Evolutionary conservation across 2,329 filamentous ascomycete genomes (phyloP).

Genomic region (Beauveria sp.): DNA sequence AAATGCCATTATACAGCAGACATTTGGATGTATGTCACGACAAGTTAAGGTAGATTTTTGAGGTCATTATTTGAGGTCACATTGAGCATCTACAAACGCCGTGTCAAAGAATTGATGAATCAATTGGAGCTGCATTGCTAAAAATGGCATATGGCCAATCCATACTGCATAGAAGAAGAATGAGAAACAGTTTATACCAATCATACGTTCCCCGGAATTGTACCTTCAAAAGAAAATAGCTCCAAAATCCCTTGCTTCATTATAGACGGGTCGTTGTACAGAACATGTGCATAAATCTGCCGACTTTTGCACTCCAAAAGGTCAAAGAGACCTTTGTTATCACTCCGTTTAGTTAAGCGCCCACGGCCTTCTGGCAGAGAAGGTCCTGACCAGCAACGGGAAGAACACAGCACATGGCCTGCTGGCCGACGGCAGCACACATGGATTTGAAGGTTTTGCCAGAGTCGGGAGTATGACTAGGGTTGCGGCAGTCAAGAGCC

Average conservation of each 20-base stretch:
- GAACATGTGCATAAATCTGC: not conserved
- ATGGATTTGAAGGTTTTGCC: no score
- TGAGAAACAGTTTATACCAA: not conserved
- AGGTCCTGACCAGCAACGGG: slow-evolving; percentile 27
- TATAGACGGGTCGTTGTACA: not conserved
- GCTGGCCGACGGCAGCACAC: slow-evolving; percentile 37
- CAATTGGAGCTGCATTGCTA: slow-evolving; percentile 1
- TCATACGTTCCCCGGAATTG: not conserved
- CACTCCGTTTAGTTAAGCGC: not conserved
- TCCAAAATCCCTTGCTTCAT: not conserved
- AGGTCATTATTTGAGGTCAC: no score
- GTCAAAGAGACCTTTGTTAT: not conserved
- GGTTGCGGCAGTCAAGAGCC: slow-evolving; percentile 42
- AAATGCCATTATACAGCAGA: no score
- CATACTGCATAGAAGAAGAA: not conserved
- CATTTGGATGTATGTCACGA: no score
- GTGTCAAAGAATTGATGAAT: not conserved
- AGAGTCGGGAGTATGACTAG: no score
- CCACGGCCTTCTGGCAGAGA: not conserved
- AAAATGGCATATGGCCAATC: not conserved
- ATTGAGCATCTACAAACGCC: no score
- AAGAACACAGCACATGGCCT: slow-evolving; percentile 46
- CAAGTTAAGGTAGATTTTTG: no score
- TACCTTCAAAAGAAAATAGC: not conserved
- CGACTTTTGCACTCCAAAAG: not conserved